Evolutionary conservation across 306 rosid species (phyloP), one percentile per base, ranked within the genome.

Genomic region (Malus sylvestris): DNA sequence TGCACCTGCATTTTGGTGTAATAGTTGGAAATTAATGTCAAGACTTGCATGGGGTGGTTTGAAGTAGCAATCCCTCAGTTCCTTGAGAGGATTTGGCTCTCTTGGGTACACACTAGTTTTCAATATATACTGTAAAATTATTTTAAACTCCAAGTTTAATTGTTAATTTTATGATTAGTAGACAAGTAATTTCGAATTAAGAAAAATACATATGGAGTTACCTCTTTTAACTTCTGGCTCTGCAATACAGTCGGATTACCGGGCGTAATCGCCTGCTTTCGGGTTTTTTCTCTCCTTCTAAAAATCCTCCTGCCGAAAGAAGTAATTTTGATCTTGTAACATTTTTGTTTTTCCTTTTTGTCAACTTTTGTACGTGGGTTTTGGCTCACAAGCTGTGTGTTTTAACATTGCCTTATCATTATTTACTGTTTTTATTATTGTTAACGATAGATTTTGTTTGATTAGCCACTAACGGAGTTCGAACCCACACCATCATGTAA

Each of bases 41-140:
- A 23, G 20, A 29, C 55, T 55, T 77, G 79, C 90, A 64, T 25
- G 46, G 93, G 88, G 59, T 88, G 85, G 59, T 27, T 66, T 38
- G 71, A 27, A 46, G 83, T 81, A 53, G 62, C 81, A 64, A 61
- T 63, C 49, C 91, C 91, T 85, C 57, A 88, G 78, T 72, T 91
- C 89, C 77, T 78, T 85, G 25, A 91, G 86, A 79, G 83, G 75
- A 72, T 85, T 65, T 4, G 88, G 72, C 59, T 91, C 91, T 68
- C 96, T 70, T 32, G 96, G 91, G 76, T 81, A 88, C 51, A 88
- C 91, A 72, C 84, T 82, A 19, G 86, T 88, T 67, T 86, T 87
- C 71, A 91, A 42, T 53, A 87, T 87, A 72, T 88, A 85, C 91
- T 85, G 85, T 1, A 23, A 70, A 23, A 46, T 70, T 9, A 70